phyloP scores from a whole-genome alignment of 225 moss, liverwort and hornwort genomes.

The Polytrichum formosum region DNA sequence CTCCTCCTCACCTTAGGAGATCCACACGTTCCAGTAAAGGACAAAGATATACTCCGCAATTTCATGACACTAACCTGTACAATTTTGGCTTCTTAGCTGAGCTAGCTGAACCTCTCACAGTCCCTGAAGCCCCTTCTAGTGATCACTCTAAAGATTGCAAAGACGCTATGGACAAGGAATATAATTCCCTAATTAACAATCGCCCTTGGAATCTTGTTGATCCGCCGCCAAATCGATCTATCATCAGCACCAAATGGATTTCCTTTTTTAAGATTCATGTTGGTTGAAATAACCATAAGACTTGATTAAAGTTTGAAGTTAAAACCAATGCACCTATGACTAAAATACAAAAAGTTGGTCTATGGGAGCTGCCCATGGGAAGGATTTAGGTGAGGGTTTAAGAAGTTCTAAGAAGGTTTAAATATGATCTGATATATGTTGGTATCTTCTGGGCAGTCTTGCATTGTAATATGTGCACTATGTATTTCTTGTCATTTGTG shows the following conservation, averaged over 20 bases:
- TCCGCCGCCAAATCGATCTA: neutral
- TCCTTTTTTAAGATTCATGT: too few relatives aligned
- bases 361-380: too few relatives aligned
- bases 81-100: neutral
- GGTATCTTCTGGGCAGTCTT: too few relatives aligned
- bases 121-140: neutral
- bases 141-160: neutral
- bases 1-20: neutral
- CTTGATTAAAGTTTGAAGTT: too few relatives aligned
- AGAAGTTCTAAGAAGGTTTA: too few relatives aligned
- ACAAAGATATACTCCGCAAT: neutral
- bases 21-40: slow-evolving; percentile 4
- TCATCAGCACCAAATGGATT: neutral
- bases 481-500: too few relatives aligned
- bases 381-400: too few relatives aligned
- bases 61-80: slow-evolving; percentile 7
- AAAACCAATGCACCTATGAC: too few relatives aligned
- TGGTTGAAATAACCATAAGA: too few relatives aligned
- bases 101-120: neutral
- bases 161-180: neutral
- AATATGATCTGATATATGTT: too few relatives aligned
- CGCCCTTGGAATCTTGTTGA: neutral
- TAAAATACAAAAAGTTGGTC: too few relatives aligned
- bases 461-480: too few relatives aligned
- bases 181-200: neutral